phyloP scores from a whole-genome alignment of 2,329 filamentous ascomycete genomes.

The Pezicula carpinea region DNA sequence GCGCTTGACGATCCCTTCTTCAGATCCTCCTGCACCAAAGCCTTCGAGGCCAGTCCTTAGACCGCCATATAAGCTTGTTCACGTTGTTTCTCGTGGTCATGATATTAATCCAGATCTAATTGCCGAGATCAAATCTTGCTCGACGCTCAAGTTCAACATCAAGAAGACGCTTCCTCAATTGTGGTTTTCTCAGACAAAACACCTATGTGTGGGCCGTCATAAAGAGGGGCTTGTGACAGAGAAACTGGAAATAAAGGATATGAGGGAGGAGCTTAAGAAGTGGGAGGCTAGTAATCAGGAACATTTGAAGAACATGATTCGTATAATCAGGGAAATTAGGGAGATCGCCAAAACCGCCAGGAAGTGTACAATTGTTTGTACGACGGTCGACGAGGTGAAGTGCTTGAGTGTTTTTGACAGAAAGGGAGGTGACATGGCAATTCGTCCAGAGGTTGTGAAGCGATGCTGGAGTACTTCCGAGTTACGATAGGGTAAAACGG shows the following conservation, averaged over 20 bases:
- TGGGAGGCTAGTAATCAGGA: conserved; percentile 5
- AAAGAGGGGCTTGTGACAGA: conserved; percentile 5
- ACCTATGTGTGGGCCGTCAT: conserved; percentile 4
- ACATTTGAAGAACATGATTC: conserved; percentile 4
- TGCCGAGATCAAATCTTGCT: conserved; percentile 7
- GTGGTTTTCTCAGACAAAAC: conserved; percentile 8
- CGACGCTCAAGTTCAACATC: conserved; percentile 4
- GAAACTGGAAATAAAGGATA: conserved; percentile 5
- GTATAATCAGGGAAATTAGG: conserved; percentile 4
- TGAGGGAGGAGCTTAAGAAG: conserved; percentile 4
- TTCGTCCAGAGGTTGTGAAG: conserved; percentile 1
- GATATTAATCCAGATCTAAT: conserved; percentile 2
- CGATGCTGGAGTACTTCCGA: neutral
- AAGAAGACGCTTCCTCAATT: conserved; percentile 4
- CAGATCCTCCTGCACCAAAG: conserved; percentile 4
- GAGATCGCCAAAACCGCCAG: conserved; percentile 2
- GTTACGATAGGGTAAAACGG: neutral
- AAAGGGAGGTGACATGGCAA: neutral
- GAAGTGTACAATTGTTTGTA: conserved; percentile 7
- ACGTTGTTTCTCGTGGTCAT: conserved; percentile 5
- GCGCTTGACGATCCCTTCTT: neutral
- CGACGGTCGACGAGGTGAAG: conserved; percentile 3
- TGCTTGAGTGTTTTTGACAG: conserved; percentile 6
- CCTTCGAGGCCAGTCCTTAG: conserved; percentile 3
- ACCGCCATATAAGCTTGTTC: conserved; percentile 7